Conservation (phyloP, 2,329 filamentous ascomycete genomes). For the Aspergillus unguis region DNA sequence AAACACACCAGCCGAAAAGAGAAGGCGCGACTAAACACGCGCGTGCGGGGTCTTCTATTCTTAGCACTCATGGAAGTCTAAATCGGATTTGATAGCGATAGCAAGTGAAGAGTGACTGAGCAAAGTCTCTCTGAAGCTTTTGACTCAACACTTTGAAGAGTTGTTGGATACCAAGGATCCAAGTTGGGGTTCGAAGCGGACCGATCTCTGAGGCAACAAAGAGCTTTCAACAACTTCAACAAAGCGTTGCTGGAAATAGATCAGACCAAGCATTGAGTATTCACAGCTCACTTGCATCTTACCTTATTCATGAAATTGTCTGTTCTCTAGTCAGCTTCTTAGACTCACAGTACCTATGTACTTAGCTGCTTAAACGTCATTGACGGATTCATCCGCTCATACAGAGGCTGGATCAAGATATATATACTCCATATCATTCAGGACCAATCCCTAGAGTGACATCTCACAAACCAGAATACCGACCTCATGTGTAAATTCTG, state of each 20-base stretch:
- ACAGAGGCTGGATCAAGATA: too few relatives aligned
- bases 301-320: too few relatives aligned
- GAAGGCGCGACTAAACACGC: slow-evolving; percentile 22
- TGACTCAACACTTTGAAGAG: background rate
- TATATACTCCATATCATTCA: too few relatives aligned
- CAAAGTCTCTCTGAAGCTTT: background rate
- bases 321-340: too few relatives aligned
- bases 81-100: background rate
- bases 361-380: too few relatives aligned
- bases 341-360: too few relatives aligned
- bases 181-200: background rate
- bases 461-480: too few relatives aligned
- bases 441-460: too few relatives aligned
- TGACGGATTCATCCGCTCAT: too few relatives aligned
- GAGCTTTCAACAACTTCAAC: background rate
- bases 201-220: slow-evolving; percentile 7
- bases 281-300: too few relatives aligned
- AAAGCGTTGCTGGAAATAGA: slow-evolving; percentile 1
- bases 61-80: slow-evolving; percentile 1
- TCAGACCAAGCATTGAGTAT: background rate
- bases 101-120: background rate
- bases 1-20: slow-evolving; percentile 29
- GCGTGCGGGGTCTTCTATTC: slow-evolving; percentile 14
- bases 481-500: too few relatives aligned
- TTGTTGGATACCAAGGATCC: background rate